phyloP scores from a whole-genome alignment of 2,329 filamentous ascomycete species.

The Raffaelea ambrosiae region DNA sequence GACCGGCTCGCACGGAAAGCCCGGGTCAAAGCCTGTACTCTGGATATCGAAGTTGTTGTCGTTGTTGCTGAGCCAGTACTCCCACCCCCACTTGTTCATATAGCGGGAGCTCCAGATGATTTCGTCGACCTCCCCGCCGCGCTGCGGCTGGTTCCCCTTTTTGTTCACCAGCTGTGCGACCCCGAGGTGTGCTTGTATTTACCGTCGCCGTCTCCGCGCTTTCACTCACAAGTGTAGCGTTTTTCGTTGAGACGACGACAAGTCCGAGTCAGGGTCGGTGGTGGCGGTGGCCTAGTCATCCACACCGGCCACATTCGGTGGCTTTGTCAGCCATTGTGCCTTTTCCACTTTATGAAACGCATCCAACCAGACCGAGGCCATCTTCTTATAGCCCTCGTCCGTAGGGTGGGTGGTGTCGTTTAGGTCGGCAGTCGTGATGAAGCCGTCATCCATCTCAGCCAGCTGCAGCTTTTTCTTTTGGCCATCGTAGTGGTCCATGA shows the following conservation, averaged over 20 bases:
- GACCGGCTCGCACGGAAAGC: background rate
- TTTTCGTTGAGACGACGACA: background rate
- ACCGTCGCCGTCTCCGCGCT: background rate
- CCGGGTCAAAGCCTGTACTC: background rate
- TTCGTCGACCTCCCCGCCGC: background rate
- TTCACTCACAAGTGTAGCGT: background rate
- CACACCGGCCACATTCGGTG: background rate
- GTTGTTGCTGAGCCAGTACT: background rate
- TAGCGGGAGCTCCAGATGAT: no score
- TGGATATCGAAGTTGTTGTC: background rate
- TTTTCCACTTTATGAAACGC: background rate
- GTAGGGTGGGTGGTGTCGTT: constrained; percentile 1
- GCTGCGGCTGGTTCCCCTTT: background rate
- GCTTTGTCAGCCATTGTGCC: background rate
- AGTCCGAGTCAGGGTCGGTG: background rate
- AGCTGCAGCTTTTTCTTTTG: background rate
- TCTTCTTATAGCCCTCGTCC: constrained; percentile 1
- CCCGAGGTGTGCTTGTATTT: background rate
- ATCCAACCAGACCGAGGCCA: constrained; percentile 2
- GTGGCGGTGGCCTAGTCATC: background rate
- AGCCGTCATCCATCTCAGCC: constrained; percentile 1
- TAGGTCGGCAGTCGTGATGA: background rate
- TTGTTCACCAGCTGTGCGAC: no score
- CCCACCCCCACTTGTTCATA: no score
- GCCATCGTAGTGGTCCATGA: background rate